Conservation (phyloP, 306 rosid genomes). For the Nissolia schottii region DNA sequence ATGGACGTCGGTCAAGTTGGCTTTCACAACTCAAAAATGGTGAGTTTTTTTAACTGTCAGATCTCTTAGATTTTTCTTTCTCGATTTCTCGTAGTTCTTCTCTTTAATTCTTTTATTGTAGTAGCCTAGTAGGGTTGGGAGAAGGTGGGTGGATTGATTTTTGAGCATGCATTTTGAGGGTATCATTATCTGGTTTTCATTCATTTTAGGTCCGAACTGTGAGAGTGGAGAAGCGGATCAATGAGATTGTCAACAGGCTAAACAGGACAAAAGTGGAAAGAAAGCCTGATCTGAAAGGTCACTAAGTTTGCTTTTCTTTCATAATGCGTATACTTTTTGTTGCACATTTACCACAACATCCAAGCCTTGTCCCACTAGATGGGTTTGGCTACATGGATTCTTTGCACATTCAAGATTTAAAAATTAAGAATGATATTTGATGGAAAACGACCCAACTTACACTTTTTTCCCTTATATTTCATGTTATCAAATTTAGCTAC, state of each 20-base stretch:
- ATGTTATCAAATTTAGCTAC: neutral
- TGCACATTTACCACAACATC: neutral
- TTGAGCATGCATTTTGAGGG: constrained; percentile 22
- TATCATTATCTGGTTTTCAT: constrained; percentile 22
- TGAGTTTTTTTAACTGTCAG: constrained; percentile 17
- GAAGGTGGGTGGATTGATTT: constrained; percentile 2
- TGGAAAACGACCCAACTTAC: neutral
- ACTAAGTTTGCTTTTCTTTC: constrained; percentile 13
- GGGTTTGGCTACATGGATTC: neutral
- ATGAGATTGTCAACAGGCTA: constrained; percentile 84
- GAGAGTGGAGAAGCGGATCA: constrained; percentile 89
- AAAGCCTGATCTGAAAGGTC: constrained; percentile 93
- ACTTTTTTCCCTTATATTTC: neutral
- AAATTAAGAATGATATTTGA: neutral
- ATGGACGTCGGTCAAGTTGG: constrained; percentile 99
- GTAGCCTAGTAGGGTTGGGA: neutral
- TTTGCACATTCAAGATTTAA: neutral
- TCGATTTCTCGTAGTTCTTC: neutral
- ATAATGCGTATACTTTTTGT: neutral
- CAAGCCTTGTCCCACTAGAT: too few relatives aligned
- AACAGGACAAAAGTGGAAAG: constrained; percentile 92
- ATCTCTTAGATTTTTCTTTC: neutral
- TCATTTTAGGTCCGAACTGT: constrained; percentile 71
- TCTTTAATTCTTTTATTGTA: neutral
- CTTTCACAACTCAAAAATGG: constrained; percentile 77